Conservation (phyloP, 2,329 filamentous ascomycete genomes). For the Fusarium oxysporum region DNA sequence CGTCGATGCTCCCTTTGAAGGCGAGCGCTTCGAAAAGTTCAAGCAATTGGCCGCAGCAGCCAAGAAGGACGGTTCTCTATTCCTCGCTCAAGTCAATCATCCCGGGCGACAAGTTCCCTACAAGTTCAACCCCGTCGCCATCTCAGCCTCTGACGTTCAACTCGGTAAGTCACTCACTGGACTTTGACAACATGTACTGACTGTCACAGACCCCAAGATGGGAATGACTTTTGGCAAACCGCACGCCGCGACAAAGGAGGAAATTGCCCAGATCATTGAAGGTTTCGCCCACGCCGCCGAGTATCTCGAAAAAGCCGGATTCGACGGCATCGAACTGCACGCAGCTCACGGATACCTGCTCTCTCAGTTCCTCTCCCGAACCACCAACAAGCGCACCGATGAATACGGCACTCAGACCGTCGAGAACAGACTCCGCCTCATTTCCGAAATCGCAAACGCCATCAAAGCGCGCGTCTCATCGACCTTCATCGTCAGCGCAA, state of each 20-base stretch:
- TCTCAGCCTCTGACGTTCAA: constrained; percentile 57
- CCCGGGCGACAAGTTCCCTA: constrained; percentile 58
- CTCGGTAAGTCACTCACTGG: constrained; percentile 30
- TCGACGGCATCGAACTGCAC: constrained; percentile 63
- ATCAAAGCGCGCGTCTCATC: constrained; percentile 48
- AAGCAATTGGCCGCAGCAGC: constrained; percentile 63
- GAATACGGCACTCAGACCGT: constrained; percentile 58
- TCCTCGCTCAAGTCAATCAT: constrained; percentile 68
- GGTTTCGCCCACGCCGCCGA: constrained; percentile 72
- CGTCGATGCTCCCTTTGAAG: constrained; percentile 60
- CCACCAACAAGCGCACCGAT: constrained; percentile 64
- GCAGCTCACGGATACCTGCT: constrained; percentile 66
- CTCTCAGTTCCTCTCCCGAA: constrained; percentile 62
- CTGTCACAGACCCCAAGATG: constrained; percentile 31
- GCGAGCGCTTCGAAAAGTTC: constrained; percentile 72
- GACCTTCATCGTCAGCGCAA: constrained; percentile 62
- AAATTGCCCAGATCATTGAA: constrained; percentile 68
- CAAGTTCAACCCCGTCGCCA: constrained; percentile 50
- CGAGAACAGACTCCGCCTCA: constrained; percentile 58
- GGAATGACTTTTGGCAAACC: constrained; percentile 59
- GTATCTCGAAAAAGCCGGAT: constrained; percentile 72
- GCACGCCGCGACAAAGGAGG: constrained; percentile 63
- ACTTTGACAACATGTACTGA: background rate
- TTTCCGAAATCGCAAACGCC: constrained; percentile 55
- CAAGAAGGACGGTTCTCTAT: constrained; percentile 69